Evolutionary conservation across 495 filamentous ascomycete species (phyloP), one percentile per base, ranked within the genome.

Genomic region (Chaetomidium leptoderma): DNA sequence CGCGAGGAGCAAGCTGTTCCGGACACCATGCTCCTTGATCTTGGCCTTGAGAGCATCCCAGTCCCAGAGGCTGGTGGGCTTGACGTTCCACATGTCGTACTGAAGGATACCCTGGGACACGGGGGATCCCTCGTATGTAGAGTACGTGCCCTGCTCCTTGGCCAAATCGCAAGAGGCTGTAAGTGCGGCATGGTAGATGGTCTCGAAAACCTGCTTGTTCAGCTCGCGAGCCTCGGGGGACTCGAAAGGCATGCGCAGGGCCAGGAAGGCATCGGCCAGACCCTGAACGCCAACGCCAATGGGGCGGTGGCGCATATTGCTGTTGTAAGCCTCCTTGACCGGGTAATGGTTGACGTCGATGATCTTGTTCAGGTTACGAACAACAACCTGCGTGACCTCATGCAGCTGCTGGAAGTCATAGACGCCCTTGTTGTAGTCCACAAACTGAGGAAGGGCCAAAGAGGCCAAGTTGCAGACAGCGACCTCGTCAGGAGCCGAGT

Each of bases 191-290:
- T 98, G 93, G 77, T 98, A 98, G 76, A 98, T 97, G 39, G 93
- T 98, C 83, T 98, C 93, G 66, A 98, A 98, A 70, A 98, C 97
- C 73, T 97, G 91, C 65, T 87, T 92, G 81, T 98, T 98, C 65
- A 98, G 82, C 67, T 92, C 82, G 62, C 86, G 86, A 42, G 93
- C 93, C 76, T 96, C 89, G 17, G 89, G 82, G 0, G 95, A 98
- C 69, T 98, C 93, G 70, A 98, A 98, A 9, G 93, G 93, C 77
- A 95, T 79, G 66, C 95, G 93, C 55, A 98, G 86, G 53, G 95
- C 92, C 59, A 98, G 83, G 86, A 98, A 98, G 47, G 90, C 90
- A 81, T 98, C 93, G n/a, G 93, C 93, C 63, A 98, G 86, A 80
- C 93, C 93, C 74, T 96, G 93, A 63, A 98, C 93, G 81, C 93